These are phyloP conservation scores for Fallopia convolvulus DNA, from an alignment of 148 eudicot species.

Conservation along the genomic window DNA sequence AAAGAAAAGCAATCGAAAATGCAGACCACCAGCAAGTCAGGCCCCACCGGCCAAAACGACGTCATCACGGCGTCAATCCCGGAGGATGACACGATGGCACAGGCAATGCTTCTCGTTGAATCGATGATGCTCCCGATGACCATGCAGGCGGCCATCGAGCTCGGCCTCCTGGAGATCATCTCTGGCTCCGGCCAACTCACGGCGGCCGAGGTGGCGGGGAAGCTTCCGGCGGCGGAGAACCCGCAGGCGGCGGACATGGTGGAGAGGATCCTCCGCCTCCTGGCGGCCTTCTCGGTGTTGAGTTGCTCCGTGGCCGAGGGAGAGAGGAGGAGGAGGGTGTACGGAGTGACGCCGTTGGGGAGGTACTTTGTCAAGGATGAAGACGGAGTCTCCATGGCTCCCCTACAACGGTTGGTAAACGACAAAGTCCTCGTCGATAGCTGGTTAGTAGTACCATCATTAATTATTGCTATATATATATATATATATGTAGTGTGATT, in stretches of 20 bases:
- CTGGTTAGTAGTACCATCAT: conserved; percentile 24
- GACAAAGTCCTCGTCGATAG: conserved; percentile 32
- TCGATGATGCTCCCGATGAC: conserved; percentile 18
- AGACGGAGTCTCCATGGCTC: conserved; percentile 19
- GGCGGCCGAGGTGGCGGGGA: conserved; percentile 19
- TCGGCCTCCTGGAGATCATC: conserved; percentile 23
- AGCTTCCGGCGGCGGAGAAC: conserved; percentile 10
- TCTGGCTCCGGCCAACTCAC: conserved; percentile 22
- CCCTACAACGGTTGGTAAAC: conserved; percentile 19
- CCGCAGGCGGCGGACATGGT: conserved; percentile 25
- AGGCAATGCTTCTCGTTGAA: conserved; percentile 8
- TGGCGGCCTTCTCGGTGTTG: conserved; percentile 23
- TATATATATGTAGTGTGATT: too few relatives aligned
- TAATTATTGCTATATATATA: too few relatives aligned
- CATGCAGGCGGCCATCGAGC: conserved; percentile 20
- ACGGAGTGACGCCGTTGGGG: too few relatives aligned
- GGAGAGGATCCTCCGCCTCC: conserved; percentile 37
- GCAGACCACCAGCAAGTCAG: background rate
- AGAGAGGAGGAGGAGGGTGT: conserved; percentile 4
- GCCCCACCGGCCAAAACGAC: too few relatives aligned
- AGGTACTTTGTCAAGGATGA: conserved; percentile 2
- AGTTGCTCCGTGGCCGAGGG: background rate
- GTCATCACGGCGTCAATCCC: background rate
- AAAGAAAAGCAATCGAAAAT: background rate
- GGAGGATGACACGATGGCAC: conserved; percentile 10